These are phyloP conservation scores for Halophytophthora batemanensis DNA, from an alignment of 352 stramenopile species.

Conservation along the genomic window DNA sequence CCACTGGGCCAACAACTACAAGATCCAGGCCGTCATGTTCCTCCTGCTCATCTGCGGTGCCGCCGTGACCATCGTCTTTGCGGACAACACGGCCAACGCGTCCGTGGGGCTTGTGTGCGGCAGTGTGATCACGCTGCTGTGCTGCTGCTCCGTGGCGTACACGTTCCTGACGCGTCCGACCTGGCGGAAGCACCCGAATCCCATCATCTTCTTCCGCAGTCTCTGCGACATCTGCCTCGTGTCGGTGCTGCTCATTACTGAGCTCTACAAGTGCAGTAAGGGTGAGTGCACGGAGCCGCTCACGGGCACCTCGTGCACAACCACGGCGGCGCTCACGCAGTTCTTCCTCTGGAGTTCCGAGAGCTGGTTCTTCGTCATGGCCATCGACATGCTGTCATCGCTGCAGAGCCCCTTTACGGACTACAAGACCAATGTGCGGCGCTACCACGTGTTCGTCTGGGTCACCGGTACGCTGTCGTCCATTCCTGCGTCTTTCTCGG, in stretches of 20 bases:
- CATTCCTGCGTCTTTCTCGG: background rate
- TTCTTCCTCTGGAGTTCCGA: conserved; percentile 87
- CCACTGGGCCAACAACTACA: conserved; percentile 88
- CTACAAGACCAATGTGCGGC: conserved; percentile 83
- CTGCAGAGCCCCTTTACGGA: conserved; percentile 87
- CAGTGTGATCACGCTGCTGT: conserved; percentile 76
- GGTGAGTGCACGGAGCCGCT: conserved; percentile 36
- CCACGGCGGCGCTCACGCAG: conserved; percentile 74
- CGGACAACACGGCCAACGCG: conserved; percentile 46
- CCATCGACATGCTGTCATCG: conserved; percentile 83
- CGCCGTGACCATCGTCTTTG: conserved; percentile 53
- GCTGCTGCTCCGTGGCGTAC: conserved; percentile 66
- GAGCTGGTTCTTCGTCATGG: conserved; percentile 89
- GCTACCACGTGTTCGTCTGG: conserved; percentile 85
- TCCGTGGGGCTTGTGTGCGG: conserved; percentile 75
- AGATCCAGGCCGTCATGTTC: conserved; percentile 81
- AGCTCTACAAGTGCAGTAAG: conserved; percentile 77
- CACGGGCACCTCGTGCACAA: conserved; percentile 43
- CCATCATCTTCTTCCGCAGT: conserved; percentile 85
- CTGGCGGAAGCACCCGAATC: conserved; percentile 86
- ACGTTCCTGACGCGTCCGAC: conserved; percentile 75
- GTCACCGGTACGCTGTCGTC: conserved; percentile 37
- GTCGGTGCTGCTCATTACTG: conserved; percentile 66
- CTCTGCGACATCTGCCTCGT: conserved; percentile 83
- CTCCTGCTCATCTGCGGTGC: conserved; percentile 60